Conservation (phyloP, 768 basidiomycete species). For the Cubamyces lactineus region DNA sequence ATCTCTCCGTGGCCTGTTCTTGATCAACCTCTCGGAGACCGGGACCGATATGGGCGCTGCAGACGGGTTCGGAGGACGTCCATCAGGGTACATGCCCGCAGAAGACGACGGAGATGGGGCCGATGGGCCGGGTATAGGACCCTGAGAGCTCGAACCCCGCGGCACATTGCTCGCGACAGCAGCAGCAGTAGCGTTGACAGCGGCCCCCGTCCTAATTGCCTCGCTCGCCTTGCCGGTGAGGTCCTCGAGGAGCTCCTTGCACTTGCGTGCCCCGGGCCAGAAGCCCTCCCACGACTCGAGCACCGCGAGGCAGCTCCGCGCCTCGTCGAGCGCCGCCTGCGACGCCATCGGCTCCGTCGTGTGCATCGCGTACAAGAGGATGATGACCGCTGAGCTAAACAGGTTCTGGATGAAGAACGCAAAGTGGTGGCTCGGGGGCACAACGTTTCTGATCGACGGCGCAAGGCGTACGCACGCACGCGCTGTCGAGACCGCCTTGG, state of each 20-base stretch:
- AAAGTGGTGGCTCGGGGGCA: conserved; percentile 84
- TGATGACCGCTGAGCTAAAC: conserved; percentile 87
- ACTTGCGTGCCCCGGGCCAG: conserved; percentile 89
- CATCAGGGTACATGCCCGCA: conserved; percentile 22
- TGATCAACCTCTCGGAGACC: conserved; percentile 30
- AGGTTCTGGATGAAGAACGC: conserved; percentile 90
- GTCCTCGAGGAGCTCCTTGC: conserved; percentile 78
- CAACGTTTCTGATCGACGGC: conserved; percentile 80
- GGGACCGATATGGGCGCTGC: conserved; percentile 28
- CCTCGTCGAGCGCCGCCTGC: conserved; percentile 81
- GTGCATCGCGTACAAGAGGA: conserved; percentile 86
- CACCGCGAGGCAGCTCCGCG: conserved; percentile 67
- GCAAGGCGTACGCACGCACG: conserved; percentile 85
- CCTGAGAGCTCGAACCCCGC: conserved; percentile 18
- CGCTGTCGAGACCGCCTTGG: conserved; percentile 82
- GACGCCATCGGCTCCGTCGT: conserved; percentile 65
- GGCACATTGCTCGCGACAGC: conserved; percentile 28
- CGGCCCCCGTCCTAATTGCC: conserved; percentile 48
- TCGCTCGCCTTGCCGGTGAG: conserved; percentile 70
- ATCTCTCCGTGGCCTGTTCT: conserved; percentile 34
- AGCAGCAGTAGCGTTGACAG: conserved; percentile 8
- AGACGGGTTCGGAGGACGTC: conserved; percentile 17
- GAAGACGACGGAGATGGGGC: conserved; percentile 24
- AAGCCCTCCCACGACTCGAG: conserved; percentile 82
- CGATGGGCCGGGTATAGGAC: conserved; percentile 13